Percentiles rank a stretch among this genome's conserved stretches.
phyloP scores from a whole-genome alignment of 1,139 yeast species.

The Meyerozyma elateridarum region DNA sequence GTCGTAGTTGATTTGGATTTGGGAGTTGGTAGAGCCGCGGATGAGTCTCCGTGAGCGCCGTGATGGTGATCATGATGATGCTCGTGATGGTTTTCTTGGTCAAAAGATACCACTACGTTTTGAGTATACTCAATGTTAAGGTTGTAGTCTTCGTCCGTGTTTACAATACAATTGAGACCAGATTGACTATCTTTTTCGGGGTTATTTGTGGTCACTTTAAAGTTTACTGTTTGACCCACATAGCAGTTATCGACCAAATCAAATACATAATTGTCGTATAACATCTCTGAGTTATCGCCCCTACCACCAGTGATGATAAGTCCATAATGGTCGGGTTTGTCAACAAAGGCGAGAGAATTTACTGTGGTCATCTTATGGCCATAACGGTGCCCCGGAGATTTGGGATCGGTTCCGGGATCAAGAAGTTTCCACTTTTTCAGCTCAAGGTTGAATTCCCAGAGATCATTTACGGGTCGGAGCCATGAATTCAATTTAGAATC shows the following conservation, averaged over 20 bases:
- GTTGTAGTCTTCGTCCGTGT: slow-evolving; percentile 17
- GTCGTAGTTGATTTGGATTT: slow-evolving; percentile 9
- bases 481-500: slow-evolving; percentile 5
- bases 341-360: slow-evolving; percentile 36
- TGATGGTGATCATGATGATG: slow-evolving; percentile 8
- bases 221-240: slow-evolving; percentile 27
- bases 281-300: slow-evolving; percentile 35
- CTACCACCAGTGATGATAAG: slow-evolving; percentile 60
- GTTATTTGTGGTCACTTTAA: slow-evolving; percentile 19
- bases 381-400: slow-evolving; percentile 44
- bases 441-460: slow-evolving; percentile 61
- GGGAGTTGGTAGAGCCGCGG: slow-evolving; percentile 2
- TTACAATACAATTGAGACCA: slow-evolving; percentile 15
- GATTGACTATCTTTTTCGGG: slow-evolving; percentile 6
- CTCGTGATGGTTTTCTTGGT: slow-evolving; percentile 24
- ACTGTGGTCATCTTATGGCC: slow-evolving; percentile 49
- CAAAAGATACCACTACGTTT: slow-evolving; percentile 31
- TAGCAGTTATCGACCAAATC: slow-evolving; percentile 48
- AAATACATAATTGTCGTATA: slow-evolving; percentile 44
- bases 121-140: slow-evolving; percentile 29
- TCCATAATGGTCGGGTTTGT: slow-evolving; percentile 48
- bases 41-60: too few species aligned
- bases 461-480: slow-evolving; percentile 51
- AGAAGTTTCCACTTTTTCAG: slow-evolving; percentile 48
- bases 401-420: slow-evolving; percentile 33